These are phyloP conservation scores for Trametes sp. DNA, from an alignment of 1,284 basidiomycete species.

Conservation along the genomic window DNA sequence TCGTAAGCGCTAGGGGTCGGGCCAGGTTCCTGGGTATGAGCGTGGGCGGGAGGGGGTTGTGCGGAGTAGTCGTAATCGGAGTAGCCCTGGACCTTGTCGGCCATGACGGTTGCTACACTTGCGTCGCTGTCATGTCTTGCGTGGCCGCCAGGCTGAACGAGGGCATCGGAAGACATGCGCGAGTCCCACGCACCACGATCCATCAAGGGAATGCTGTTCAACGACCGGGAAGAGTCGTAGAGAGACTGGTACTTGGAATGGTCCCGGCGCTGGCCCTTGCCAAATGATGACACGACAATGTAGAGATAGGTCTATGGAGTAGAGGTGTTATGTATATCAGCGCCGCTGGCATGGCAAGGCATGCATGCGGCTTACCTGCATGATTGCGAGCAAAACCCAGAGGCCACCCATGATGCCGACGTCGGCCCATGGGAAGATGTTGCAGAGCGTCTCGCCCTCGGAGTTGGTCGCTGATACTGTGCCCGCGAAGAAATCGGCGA, in stretches of 20 bases:
- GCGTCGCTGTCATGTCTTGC: slow-evolving; percentile 55
- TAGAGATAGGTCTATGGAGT: slow-evolving; percentile 69
- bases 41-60: slow-evolving; percentile 43
- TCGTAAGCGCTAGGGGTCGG: slow-evolving; percentile 50
- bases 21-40: slow-evolving; percentile 52
- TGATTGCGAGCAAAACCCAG: slow-evolving; percentile 78
- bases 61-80: slow-evolving; percentile 47
- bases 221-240: slow-evolving; percentile 69
- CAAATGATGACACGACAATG: slow-evolving; percentile 77
- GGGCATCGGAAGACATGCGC: slow-evolving; percentile 59
- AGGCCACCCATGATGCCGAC: slow-evolving; percentile 90
- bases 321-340: background rate
- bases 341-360: slow-evolving; percentile 14
- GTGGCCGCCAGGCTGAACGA: slow-evolving; percentile 37
- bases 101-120: slow-evolving; percentile 64
- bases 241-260: slow-evolving; percentile 81
- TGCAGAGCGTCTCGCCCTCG: slow-evolving; percentile 77
- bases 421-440: slow-evolving; percentile 90
- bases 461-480: slow-evolving; percentile 48
- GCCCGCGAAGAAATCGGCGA: slow-evolving; percentile 62
- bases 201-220: slow-evolving; percentile 71
- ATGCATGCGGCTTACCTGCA: slow-evolving; percentile 62
- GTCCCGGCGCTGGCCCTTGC: slow-evolving; percentile 76
- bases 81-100: slow-evolving; percentile 56
- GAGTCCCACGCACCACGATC: slow-evolving; percentile 77